Conservation (phyloP, 2,329 filamentous ascomycete species). For the Rhexocercosporidium sp. region DNA sequence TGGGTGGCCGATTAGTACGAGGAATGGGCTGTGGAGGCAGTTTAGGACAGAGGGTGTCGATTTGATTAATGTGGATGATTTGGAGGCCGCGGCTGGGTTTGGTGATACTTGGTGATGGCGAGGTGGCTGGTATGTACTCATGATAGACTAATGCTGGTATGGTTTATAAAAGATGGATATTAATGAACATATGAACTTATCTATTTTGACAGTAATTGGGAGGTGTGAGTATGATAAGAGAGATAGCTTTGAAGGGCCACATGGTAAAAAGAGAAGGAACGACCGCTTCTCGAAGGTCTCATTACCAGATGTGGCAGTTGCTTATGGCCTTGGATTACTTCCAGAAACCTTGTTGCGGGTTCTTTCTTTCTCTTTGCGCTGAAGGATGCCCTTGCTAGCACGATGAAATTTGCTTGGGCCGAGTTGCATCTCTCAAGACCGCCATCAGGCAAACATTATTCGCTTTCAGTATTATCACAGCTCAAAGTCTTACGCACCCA, state of each 20-base stretch:
- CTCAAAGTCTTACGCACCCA: not conserved
- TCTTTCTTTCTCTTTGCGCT: not conserved
- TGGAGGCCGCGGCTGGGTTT: conserved; percentile 43
- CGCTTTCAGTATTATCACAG: not conserved
- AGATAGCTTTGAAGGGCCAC: too few relatives aligned
- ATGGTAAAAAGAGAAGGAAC: not conserved
- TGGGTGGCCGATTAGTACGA: conserved; percentile 56
- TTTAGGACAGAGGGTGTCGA: conserved; percentile 61
- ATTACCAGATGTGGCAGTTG: not conserved
- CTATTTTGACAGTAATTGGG: not conserved
- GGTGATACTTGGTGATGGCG: conserved; percentile 28
- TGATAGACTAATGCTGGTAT: not conserved
- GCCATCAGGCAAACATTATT: not conserved
- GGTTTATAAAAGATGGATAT: not conserved
- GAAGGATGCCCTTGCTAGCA: not conserved
- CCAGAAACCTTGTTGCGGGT: too few relatives aligned
- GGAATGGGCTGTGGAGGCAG: conserved; percentile 61
- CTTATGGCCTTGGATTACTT: not conserved
- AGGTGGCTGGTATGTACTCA: not conserved
- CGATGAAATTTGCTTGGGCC: not conserved
- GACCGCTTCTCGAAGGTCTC: not conserved
- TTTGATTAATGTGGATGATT: conserved; percentile 65
- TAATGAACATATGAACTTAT: not conserved
- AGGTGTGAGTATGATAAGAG: not conserved
- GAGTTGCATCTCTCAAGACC: not conserved